Conservation (phyloP, 2,329 filamentous ascomycete species). For the Aureobasidium sp. region DNA sequence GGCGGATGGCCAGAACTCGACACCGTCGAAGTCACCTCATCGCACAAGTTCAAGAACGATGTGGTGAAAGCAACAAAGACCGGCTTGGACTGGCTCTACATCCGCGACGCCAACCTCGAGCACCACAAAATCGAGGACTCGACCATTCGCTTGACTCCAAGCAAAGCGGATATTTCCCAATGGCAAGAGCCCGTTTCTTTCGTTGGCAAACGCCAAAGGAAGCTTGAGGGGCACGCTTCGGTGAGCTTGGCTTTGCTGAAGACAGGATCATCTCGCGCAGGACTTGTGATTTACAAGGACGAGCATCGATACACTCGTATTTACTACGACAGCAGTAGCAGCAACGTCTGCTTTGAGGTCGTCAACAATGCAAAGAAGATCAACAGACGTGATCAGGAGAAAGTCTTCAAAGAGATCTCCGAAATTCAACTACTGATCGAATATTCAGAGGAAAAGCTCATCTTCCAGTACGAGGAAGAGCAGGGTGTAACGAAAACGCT, state of each 20-base stretch:
- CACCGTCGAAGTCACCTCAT: neutral
- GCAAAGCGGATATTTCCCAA: neutral
- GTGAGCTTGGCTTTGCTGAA: neutral
- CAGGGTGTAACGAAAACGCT: neutral
- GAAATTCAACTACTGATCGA: neutral
- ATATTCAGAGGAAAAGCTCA: neutral
- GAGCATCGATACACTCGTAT: neutral
- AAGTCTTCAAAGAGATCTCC: neutral
- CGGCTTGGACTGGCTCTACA: constrained; percentile 4
- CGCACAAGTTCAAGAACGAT: neutral
- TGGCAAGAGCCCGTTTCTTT: neutral
- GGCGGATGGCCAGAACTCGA: constrained; percentile 28
- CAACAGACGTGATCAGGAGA: neutral
- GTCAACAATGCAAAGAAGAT: constrained; percentile 4
- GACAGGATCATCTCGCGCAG: neutral
- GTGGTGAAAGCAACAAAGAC: neutral
- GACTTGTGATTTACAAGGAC: constrained; percentile 1
- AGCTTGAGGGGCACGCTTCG: neutral
- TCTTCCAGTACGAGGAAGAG: neutral
- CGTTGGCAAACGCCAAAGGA: neutral
- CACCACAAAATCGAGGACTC: neutral
- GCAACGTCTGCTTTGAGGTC: neutral
- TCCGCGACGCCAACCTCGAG: neutral
- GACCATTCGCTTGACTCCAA: neutral
- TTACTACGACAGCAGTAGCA: neutral